Conservation (phyloP, 495 filamentous ascomycete species). For the Aspergillus coremiiformis region DNA sequence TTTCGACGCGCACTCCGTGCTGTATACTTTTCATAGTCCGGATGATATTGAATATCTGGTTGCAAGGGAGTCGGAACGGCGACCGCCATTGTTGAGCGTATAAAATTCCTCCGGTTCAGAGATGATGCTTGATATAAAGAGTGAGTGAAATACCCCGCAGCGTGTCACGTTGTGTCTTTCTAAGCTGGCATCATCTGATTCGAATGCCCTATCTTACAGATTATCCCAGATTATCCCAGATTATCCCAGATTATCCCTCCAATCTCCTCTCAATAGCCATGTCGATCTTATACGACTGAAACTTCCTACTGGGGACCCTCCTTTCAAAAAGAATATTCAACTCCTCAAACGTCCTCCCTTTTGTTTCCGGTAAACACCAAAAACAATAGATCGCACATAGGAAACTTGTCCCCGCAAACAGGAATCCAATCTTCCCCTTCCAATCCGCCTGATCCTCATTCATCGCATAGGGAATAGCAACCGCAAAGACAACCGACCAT, state of each 20-base stretch:
- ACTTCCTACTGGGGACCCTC: conserved; percentile 35
- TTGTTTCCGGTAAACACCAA: conserved; percentile 55
- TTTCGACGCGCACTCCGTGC: conserved; percentile 41
- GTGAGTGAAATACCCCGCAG: too few relatives aligned
- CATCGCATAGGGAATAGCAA: conserved; percentile 61
- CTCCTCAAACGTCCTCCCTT: conserved; percentile 55
- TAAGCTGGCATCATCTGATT: too few relatives aligned
- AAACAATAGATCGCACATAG: conserved; percentile 40
- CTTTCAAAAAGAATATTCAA: conserved; percentile 45
- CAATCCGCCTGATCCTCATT: conserved; percentile 55
- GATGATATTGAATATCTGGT: conserved; percentile 51
- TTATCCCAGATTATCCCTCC: too few relatives aligned
- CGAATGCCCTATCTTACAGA: too few relatives aligned
- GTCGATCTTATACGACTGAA: conserved; percentile 18
- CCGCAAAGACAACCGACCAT: conserved; percentile 53
- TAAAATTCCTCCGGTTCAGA: not conserved
- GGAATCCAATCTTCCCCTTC: conserved; percentile 60
- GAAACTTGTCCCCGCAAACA: conserved; percentile 50
- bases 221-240: too few relatives aligned
- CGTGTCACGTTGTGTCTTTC: too few relatives aligned
- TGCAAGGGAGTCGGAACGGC: conserved; percentile 22
- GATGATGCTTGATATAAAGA: too few relatives aligned
- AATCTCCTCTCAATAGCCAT: conserved; percentile 11
- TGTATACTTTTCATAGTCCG: conserved; percentile 49
- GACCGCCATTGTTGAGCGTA: conserved; percentile 14